A percentile compares a stretch with the other conserved stretches of the same genome.
Evolutionary conservation across 2,329 filamentous ascomycete species (phyloP).

Genomic region (Nannizziopsis barbatae): DNA sequence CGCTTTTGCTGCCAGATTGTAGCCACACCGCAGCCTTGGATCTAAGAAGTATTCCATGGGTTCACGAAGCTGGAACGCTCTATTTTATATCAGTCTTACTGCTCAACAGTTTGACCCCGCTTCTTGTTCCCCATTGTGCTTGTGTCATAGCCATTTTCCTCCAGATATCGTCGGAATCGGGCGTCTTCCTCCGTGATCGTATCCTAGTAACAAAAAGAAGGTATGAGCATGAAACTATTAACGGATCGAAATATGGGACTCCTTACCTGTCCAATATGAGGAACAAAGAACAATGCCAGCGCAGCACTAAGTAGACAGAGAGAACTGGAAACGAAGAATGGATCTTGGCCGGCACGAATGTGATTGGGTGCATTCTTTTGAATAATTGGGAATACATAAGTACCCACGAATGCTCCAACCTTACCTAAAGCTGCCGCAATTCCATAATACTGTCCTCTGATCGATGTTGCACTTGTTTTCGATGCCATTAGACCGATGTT

Average conservation of each 20-base stretch:
- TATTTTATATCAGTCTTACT: not conserved
- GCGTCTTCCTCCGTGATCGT: slow-evolving; percentile 70
- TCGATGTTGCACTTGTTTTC: slow-evolving; percentile 77
- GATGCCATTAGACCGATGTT: slow-evolving; percentile 81
- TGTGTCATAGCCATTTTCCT: slow-evolving; percentile 65
- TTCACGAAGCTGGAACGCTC: not conserved
- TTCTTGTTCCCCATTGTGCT: slow-evolving; percentile 41
- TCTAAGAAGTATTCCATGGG: not conserved
- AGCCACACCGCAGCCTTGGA: too few species aligned
- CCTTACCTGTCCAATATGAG: slow-evolving; percentile 53
- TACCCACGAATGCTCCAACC: slow-evolving; percentile 65
- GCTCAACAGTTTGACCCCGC: not conserved
- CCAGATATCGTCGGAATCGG: slow-evolving; percentile 62
- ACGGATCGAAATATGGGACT: not conserved
- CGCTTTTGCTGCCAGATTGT: too few species aligned
- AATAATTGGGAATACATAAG: slow-evolving; percentile 68
- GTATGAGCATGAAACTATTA: not conserved
- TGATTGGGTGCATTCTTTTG: slow-evolving; percentile 44
- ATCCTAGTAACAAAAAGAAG: slow-evolving; percentile 43
- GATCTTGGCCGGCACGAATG: slow-evolving; percentile 61
- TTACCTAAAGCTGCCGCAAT: slow-evolving; percentile 39
- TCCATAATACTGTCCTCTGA: slow-evolving; percentile 64
- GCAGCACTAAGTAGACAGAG: slow-evolving; percentile 65
- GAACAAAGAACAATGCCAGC: slow-evolving; percentile 56
- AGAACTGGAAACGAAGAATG: slow-evolving; percentile 73